Base-by-base conservation (phyloP, 1,284 basidiomycete genomes). In the Cryptococcus neoformans region DNA sequence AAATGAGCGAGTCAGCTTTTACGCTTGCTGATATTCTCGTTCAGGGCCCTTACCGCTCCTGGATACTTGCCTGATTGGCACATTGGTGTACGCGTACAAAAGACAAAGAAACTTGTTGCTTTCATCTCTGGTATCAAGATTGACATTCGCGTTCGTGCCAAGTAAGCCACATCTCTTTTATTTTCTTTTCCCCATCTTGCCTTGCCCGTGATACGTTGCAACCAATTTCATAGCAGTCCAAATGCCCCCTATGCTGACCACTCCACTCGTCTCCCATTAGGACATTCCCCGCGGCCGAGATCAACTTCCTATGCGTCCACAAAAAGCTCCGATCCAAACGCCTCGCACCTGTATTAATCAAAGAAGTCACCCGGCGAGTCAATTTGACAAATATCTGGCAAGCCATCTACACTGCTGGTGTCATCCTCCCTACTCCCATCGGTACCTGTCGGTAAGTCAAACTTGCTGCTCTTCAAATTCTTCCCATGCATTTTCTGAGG, bases 231-330 rank as follows among this genome's bases (percentile, higher is more conserved):
- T 28, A 28, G 28, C 28, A 28, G 28, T 4, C 28, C 10, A 6
- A 41, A 16, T 41, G 17, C 8, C 50, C 37, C 21, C 9, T 11
- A 9, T 6, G 7, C 41, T n/a, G 28, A 9, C 38, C 16, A 42
- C 37, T 7, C 3, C 4, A 37, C 50, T 51, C 58, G 51, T 59
- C 36, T 39, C 36, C 41, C 7, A 52, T 51, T 62, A 95, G 91
- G 56, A 78, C 81, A 7, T 82, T 96, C 69, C 79, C 79, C 44
- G 84, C 86, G 39, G 87, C 87, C 67, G 96, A 99, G 78, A 95
- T 99, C 80, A 99, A 99, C 78, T 99, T 94, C 78, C 86, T 99
- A 51, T 97, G 93, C 69, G 87, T 98, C 3, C 95, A 98, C 83
- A 99, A 99, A 80, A 97, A 97, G 77, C 80, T 99, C 49, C 87